A percentile compares a stretch with the other conserved stretches of the same genome.
These are phyloP conservation scores for Dioscorea alata DNA, from an alignment of 106 monocot species.

Conservation along the genomic window DNA sequence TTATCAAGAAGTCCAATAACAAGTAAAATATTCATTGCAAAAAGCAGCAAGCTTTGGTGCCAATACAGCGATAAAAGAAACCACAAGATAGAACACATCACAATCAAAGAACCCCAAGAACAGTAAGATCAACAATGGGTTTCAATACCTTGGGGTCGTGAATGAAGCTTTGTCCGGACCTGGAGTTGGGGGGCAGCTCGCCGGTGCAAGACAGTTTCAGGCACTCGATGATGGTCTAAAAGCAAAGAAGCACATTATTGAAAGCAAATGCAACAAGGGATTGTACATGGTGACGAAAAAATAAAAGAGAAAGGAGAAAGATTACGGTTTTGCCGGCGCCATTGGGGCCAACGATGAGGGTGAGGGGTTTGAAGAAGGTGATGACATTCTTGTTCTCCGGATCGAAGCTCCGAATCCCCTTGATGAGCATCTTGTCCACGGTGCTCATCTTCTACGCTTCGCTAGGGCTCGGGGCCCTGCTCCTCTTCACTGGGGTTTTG, in stretches of 20 bases:
- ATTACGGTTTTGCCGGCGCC: constrained; percentile 95
- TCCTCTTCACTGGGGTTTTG: background rate
- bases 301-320: background rate
- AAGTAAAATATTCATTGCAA: no score
- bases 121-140: background rate
- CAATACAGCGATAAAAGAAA: no score
- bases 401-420: constrained; percentile 97
- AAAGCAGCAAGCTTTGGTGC: no score
- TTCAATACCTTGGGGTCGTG: constrained; percentile 87
- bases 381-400: constrained; percentile 98
- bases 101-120: background rate
- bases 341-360: constrained; percentile 98
- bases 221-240: constrained; percentile 95
- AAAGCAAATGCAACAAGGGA: background rate
- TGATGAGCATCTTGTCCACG: constrained; percentile 98
- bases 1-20: no score
- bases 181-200: constrained; percentile 92
- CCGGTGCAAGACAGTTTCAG: constrained; percentile 91
- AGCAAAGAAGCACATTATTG: constrained; percentile 3
- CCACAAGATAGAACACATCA: background rate
- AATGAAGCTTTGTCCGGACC: constrained; percentile 96
- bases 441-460: constrained; percentile 65
- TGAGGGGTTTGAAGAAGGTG: constrained; percentile 96
- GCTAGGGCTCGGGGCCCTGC: background rate
- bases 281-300: background rate